Evolutionary conservation across 2,329 filamentous ascomycete species (phyloP).

Genomic region (Conoideocrella luteorostrata): DNA sequence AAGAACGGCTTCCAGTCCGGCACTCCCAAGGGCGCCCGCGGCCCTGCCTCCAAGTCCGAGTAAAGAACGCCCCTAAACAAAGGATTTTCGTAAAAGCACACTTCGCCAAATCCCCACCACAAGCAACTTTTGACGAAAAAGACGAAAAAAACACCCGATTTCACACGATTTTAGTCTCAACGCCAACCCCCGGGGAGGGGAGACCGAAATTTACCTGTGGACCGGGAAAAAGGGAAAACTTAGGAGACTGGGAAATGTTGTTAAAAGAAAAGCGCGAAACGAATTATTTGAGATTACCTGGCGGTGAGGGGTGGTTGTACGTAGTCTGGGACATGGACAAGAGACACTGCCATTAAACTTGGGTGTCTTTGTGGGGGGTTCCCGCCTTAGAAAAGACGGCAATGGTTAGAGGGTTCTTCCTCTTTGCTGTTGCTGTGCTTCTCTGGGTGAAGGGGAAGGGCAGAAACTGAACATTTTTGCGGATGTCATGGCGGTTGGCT

Average conservation of each 20-base stretch:
- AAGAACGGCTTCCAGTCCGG: slow-evolving; percentile 96
- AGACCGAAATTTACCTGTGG: neutral
- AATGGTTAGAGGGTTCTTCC: neutral
- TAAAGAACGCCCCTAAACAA: slow-evolving; percentile 7
- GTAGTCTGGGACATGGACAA: too few species aligned
- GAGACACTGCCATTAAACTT: too few species aligned
- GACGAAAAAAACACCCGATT: slow-evolving; percentile 6
- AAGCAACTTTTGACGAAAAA: too few species aligned
- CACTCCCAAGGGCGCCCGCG: slow-evolving; percentile 72
- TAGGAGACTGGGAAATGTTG: too few species aligned
- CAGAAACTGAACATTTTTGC: too few species aligned
- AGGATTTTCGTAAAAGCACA: too few species aligned
- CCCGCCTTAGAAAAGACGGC: neutral
- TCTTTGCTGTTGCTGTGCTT: neutral
- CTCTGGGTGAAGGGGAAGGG: too few species aligned
- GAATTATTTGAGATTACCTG: too few species aligned
- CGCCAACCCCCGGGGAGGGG: neutral
- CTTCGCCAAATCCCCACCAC: slow-evolving; percentile 10
- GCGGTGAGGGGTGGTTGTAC: too few species aligned
- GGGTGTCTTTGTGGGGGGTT: neutral
- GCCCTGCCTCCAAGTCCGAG: slow-evolving; percentile 15
- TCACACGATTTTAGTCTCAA: slow-evolving; percentile 9
- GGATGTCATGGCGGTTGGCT: too few species aligned
- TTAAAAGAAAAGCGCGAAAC: too few species aligned
- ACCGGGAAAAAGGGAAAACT: too few species aligned